Base-by-base conservation (phyloP, 768 basidiomycete genomes). In the Pleurotus platypus region DNA sequence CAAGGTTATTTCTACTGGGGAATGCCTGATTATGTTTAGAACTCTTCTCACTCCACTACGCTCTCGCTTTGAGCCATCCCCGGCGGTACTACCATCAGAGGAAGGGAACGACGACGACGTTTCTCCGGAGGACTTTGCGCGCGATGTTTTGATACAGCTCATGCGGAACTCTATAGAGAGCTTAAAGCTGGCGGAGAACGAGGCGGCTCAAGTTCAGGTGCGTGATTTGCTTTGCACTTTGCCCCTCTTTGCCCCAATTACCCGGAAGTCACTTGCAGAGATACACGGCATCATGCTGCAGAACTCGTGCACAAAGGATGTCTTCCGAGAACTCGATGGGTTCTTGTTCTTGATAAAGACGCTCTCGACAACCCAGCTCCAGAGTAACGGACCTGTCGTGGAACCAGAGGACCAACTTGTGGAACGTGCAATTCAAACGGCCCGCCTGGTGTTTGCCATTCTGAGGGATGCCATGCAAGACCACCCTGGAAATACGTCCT, bases 311-410 rank as follows among this genome's bases (percentile, higher is more conserved):
- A 88, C 88, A 9, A 89, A 86, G 67, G 85, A 87, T 56, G 84
- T 86, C 16, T 93, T 94, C 68, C 78, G 92, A 4, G 89, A 92
- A 64, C 74, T 88, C 64, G 92, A 93, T 59, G 92, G 92, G 0
- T 92, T 92, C 66, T 73, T 92, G 16, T 80, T 84, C 8, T 72
- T 92, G 30, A 84, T 92, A 71, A 89, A 83, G 62, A 78, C 88
- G 27, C 74, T 94, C 3, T 87, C 89, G 1, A 83, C 82, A 0
- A 69, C 88, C 0, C 68, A 78, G 53, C 72, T 74, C 22, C 62
- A 67, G 35, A 61, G 68, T 30, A 62, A 68, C 16, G 65, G 59
- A 7, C 63, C 70, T 2, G 67, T 75, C 1, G 66, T 70, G 2
- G 74, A 74, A 46, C 71, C 72, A 4, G 75, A 76, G 58, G 74